Evolutionary conservation across 2,329 filamentous ascomycete genomes (phyloP).

Genomic region (Pyrenochaeta sp.): DNA sequence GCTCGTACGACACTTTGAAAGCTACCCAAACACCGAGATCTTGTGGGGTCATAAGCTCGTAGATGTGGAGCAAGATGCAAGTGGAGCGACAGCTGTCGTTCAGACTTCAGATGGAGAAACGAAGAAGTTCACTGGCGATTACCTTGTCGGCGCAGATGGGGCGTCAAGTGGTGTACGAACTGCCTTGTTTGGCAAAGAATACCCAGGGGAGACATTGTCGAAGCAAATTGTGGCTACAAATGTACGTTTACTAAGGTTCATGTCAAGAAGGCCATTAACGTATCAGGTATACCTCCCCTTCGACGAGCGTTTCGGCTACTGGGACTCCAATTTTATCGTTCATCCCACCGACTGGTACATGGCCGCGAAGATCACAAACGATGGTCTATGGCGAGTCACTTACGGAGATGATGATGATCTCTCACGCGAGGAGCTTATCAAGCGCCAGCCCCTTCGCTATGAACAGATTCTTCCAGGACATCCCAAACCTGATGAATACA

Average conservation of each 20-base stretch:
- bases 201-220: slow-evolving; percentile 68
- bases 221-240: slow-evolving; percentile 70
- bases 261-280: background rate
- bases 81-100: slow-evolving; percentile 37
- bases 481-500: slow-evolving; percentile 66
- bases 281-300: slow-evolving; percentile 66
- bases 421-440: slow-evolving; percentile 61
- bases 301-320: slow-evolving; percentile 63
- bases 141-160: slow-evolving; percentile 47
- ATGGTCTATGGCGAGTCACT: slow-evolving; percentile 70
- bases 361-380: slow-evolving; percentile 66
- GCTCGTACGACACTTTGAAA: slow-evolving; percentile 39
- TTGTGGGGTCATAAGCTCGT: slow-evolving; percentile 44
- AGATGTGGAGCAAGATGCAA: slow-evolving; percentile 41
- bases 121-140: slow-evolving; percentile 40
- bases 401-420: slow-evolving; percentile 67
- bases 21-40: slow-evolving; percentile 36
- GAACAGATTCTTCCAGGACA: slow-evolving; percentile 66
- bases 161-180: slow-evolving; percentile 45
- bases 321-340: slow-evolving; percentile 68
- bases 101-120: slow-evolving; percentile 35
- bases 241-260: slow-evolving; percentile 49
- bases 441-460: slow-evolving; percentile 64
- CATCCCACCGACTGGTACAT: slow-evolving; percentile 70
- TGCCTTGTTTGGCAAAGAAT: slow-evolving; percentile 50